phyloP scores from a whole-genome alignment of 1,139 yeast species.

The Debaryomyces fabryi region DNA sequence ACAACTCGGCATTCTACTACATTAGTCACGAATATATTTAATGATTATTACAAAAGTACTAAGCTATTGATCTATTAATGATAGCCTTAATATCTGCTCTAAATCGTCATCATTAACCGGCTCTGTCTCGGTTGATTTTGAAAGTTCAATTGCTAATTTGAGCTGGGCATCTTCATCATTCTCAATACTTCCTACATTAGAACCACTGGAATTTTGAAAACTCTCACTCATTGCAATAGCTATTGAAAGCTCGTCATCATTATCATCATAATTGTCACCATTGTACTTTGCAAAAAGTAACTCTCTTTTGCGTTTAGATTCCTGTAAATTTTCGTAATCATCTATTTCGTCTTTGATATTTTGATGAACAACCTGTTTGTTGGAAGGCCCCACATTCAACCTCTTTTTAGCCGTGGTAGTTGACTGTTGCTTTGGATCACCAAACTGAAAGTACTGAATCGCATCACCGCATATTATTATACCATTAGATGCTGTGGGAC shows the following conservation, averaged over 20 bases:
- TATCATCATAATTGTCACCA: conserved; percentile 40
- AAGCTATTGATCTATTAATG: conserved; percentile 19
- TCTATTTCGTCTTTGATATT: conserved; percentile 39
- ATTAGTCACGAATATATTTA: not conserved
- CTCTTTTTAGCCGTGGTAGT: conserved; percentile 17
- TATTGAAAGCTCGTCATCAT: conserved; percentile 50
- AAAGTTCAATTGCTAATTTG: conserved; percentile 26
- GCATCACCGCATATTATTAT: conserved; percentile 56
- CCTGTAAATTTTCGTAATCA: conserved; percentile 36
- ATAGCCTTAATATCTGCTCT: conserved; percentile 18
- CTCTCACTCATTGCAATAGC: conserved; percentile 59
- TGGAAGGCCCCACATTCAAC: conserved; percentile 20
- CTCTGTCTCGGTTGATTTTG: conserved; percentile 15
- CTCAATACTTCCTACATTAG: conserved; percentile 1
- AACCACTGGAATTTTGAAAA: conserved; percentile 5
- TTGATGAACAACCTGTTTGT: conserved; percentile 21
- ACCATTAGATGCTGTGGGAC: conserved; percentile 51
- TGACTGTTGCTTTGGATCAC: conserved; percentile 24
- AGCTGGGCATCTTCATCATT: conserved; percentile 28
- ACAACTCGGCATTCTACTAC: not conserved
- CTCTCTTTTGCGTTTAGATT: conserved; percentile 22
- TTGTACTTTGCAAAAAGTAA: conserved; percentile 47
- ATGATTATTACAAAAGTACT: not conserved
- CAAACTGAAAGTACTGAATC: conserved; percentile 66
- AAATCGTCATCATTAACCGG: conserved; percentile 17